A percentile compares a stretch with the other conserved stretches of the same genome.
Conservation (phyloP, 805 yeast genomes). For the Yarrowia sp. region DNA sequence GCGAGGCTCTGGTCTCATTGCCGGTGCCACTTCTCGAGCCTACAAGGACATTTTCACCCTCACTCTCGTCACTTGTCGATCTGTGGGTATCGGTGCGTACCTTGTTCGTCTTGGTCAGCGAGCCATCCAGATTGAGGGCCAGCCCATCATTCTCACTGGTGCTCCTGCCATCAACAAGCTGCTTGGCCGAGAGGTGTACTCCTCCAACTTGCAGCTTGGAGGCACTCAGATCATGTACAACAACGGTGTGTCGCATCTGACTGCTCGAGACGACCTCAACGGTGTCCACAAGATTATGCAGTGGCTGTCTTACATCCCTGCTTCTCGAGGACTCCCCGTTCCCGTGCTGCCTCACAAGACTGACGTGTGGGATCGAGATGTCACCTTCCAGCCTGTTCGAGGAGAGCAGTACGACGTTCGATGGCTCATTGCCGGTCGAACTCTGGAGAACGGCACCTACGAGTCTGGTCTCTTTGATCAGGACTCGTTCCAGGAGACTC, state of each 20-base stretch:
- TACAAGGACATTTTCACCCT: conserved; percentile 97
- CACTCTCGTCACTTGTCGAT: conserved; percentile 98
- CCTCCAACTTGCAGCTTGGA: conserved; percentile 96
- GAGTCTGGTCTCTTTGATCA: conserved; percentile 91
- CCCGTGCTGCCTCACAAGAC: conserved; percentile 74
- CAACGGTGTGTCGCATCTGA: conserved; percentile 97
- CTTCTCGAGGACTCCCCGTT: conserved; percentile 85
- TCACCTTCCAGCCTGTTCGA: conserved; percentile 77
- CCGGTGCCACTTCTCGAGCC: conserved; percentile 98
- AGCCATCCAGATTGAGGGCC: conserved; percentile 98
- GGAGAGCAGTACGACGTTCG: conserved; percentile 86
- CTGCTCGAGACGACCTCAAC: conserved; percentile 95
- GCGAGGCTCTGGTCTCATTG: conserved; percentile 97
- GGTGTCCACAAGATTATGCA: conserved; percentile 94
- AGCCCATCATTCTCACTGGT: conserved; percentile 97
- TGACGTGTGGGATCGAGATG: conserved; percentile 93
- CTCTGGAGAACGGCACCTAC: conserved; percentile 67
- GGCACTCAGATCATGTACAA: conserved; percentile 99
- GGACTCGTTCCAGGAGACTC: conserved; percentile 92
- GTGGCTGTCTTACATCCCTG: conserved; percentile 96
- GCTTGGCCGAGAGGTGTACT: conserved; percentile 95
- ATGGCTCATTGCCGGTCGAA: conserved; percentile 90
- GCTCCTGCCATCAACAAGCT: conserved; percentile 98
- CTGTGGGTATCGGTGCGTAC: conserved; percentile 99
- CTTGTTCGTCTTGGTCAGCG: conserved; percentile 98